These are phyloP conservation scores for Prunus kanzakura DNA, from an alignment of 306 rosid genomes.

Conservation along the genomic window DNA sequence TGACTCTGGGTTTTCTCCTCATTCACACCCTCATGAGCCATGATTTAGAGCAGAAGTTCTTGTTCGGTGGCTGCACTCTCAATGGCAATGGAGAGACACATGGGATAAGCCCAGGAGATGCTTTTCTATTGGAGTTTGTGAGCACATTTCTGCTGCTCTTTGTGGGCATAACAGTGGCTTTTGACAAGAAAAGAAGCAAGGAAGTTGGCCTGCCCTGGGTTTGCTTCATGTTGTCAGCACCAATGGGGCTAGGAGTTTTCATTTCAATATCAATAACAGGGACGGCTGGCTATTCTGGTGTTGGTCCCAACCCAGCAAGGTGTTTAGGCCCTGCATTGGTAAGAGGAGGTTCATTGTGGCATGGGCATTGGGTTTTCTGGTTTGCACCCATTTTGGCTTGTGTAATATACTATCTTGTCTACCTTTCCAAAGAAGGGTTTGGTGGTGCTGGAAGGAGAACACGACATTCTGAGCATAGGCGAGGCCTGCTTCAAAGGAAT, in stretches of 20 bases:
- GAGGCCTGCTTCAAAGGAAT: background rate
- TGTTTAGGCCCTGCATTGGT: slow-evolving; percentile 61
- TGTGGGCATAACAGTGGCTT: slow-evolving; percentile 48
- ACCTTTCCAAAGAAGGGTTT: slow-evolving; percentile 15
- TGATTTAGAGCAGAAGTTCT: slow-evolving; percentile 24
- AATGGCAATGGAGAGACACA: slow-evolving; percentile 10
- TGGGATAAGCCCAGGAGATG: background rate
- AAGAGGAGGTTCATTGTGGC: slow-evolving; percentile 44
- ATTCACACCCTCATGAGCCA: slow-evolving; percentile 37
- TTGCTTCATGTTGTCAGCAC: slow-evolving; percentile 40
- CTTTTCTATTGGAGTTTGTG: slow-evolving; percentile 43
- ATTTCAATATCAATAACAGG: slow-evolving; percentile 51
- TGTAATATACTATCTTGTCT: slow-evolving; percentile 21
- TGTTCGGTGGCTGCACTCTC: slow-evolving; percentile 59
- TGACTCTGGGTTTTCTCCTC: slow-evolving; percentile 39
- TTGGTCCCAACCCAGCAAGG: slow-evolving; percentile 59
- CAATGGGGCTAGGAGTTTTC: slow-evolving; percentile 50
- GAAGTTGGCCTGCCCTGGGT: slow-evolving; percentile 50
- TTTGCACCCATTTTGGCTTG: slow-evolving; percentile 60
- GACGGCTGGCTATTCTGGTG: slow-evolving; percentile 45
- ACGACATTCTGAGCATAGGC: background rate
- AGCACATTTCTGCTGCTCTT: slow-evolving; percentile 57
- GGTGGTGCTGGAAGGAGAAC: background rate
- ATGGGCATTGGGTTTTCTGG: slow-evolving; percentile 68
- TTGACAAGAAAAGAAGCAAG: slow-evolving; percentile 44